Percentiles rank a stretch among this genome's conserved stretches.
phyloP scores from a whole-genome alignment of 257 asterid genomes.

The Verbascum thapsus region DNA sequence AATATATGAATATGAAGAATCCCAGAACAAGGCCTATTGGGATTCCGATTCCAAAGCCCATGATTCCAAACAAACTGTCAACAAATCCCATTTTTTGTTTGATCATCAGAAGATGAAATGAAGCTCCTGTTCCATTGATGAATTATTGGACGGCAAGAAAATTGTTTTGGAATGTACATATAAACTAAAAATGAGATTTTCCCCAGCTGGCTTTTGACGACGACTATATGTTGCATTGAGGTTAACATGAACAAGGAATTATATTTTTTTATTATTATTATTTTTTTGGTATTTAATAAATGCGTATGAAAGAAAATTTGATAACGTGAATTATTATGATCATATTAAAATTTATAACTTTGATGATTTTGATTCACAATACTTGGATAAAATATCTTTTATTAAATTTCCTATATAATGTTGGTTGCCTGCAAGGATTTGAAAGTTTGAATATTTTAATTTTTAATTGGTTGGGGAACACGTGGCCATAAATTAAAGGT shows the following conservation, averaged over 20 bases:
- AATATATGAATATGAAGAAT: conserved; percentile 56
- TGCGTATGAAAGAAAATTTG: too few relatives aligned
- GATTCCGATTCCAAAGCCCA: conserved; percentile 68
- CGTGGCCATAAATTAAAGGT: conserved; percentile 29
- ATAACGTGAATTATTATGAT: too few relatives aligned
- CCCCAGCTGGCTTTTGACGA: conserved; percentile 33
- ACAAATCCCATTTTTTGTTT: conserved; percentile 54
- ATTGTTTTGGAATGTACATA: conserved; percentile 4
- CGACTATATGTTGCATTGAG: not conserved
- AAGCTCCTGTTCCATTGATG: conserved; percentile 22
- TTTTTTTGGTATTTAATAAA: too few relatives aligned
- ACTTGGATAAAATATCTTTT: too few relatives aligned
- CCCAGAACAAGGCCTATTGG: conserved; percentile 64
- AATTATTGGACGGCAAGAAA: conserved; percentile 18
- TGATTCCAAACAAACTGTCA: conserved; percentile 42
- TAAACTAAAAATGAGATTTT: not conserved
- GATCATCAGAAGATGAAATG: conserved; percentile 20
- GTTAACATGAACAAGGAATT: not conserved
- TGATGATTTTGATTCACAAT: too few relatives aligned
- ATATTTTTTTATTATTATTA: too few relatives aligned
- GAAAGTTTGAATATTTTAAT: conserved; percentile 29
- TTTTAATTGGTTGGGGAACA: not conserved
- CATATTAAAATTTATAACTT: too few relatives aligned
- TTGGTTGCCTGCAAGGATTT: conserved; percentile 1
- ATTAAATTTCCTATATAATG: too few relatives aligned